Percentiles rank a stretch among this genome's conserved stretches.
Evolutionary conservation across 306 rosid species (phyloP).

Genomic region (Lathyrus tuberosus): DNA sequence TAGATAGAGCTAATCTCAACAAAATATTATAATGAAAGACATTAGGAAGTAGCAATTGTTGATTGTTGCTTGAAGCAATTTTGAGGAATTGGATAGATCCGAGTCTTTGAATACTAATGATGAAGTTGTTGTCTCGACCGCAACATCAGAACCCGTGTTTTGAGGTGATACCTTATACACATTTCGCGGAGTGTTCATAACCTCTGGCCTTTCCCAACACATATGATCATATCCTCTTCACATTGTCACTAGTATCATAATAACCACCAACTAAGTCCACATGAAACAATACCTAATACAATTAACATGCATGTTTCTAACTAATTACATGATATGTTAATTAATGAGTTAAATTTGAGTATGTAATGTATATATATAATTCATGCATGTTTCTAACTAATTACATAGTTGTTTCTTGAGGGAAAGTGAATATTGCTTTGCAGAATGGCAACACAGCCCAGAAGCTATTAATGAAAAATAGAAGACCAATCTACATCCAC

Average conservation of each 20-base stretch:
- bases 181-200: conserved; percentile 80
- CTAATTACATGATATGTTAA: too few relatives aligned
- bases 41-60: too few relatives aligned
- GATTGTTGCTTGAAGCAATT: conserved; percentile 71
- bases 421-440: too few relatives aligned
- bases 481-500: too few relatives aligned
- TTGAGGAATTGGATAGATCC: conserved; percentile 61
- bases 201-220: conserved; percentile 98
- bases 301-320: background rate
- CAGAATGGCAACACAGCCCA: too few relatives aligned
- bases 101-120: conserved; percentile 78
- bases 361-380: conserved; percentile 43
- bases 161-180: conserved; percentile 73
- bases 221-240: conserved; percentile 85
- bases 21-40: too few relatives aligned
- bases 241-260: conserved; percentile 93
- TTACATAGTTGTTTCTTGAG: too few relatives aligned
- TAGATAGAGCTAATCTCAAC: too few relatives aligned
- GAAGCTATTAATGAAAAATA: too few relatives aligned
- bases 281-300: conserved; percentile 41
- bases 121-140: conserved; percentile 88
- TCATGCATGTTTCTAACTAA: too few relatives aligned
- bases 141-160: conserved; percentile 88
- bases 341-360: background rate
- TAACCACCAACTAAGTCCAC: conserved; percentile 88